These are phyloP conservation scores for Citeromyces nyonsensis DNA, from an alignment of 805 yeast species.

Conservation along the genomic window DNA sequence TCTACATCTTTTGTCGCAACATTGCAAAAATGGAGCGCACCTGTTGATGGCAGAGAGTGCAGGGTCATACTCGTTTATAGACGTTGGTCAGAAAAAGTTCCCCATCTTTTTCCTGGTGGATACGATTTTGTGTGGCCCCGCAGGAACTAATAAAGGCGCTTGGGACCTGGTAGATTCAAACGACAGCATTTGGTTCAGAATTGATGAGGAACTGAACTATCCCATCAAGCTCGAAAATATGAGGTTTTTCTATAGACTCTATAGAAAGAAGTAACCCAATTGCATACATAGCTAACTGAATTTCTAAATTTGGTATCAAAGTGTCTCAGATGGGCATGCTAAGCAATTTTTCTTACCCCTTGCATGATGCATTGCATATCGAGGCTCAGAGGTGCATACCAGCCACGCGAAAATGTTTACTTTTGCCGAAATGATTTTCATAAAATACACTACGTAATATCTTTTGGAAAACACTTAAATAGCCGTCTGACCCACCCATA, in stretches of 20 bases:
- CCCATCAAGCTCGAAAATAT: slow-evolving; percentile 67
- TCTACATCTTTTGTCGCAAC: slow-evolving; percentile 31
- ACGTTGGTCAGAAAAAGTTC: slow-evolving; percentile 60
- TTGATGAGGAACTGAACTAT: slow-evolving; percentile 33
- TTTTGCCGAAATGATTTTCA: too few relatives aligned
- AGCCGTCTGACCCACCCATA: too few relatives aligned
- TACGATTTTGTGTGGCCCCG: slow-evolving; percentile 45
- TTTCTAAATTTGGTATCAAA: too few relatives aligned
- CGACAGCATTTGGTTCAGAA: slow-evolving; percentile 76
- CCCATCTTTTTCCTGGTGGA: slow-evolving; percentile 76
- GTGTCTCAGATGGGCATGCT: too few relatives aligned
- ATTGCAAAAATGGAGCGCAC: slow-evolving; percentile 40
- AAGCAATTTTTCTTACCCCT: too few relatives aligned
- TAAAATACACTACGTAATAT: too few relatives aligned
- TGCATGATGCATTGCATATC: too few relatives aligned
- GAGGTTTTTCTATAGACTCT: slow-evolving; percentile 73
- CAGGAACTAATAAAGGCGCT: slow-evolving; percentile 24
- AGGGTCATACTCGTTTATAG: slow-evolving; percentile 74
- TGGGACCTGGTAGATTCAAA: slow-evolving; percentile 56
- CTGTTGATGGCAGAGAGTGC: slow-evolving; percentile 75
- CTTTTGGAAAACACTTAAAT: too few relatives aligned
- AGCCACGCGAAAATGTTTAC: too few relatives aligned
- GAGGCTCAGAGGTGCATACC: too few relatives aligned
- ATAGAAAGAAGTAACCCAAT: slow-evolving; percentile 21
- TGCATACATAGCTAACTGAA: too few relatives aligned